Evolutionary conservation across 352 stramenopile species (phyloP).

Genomic region (Globisporangium nagaii): DNA sequence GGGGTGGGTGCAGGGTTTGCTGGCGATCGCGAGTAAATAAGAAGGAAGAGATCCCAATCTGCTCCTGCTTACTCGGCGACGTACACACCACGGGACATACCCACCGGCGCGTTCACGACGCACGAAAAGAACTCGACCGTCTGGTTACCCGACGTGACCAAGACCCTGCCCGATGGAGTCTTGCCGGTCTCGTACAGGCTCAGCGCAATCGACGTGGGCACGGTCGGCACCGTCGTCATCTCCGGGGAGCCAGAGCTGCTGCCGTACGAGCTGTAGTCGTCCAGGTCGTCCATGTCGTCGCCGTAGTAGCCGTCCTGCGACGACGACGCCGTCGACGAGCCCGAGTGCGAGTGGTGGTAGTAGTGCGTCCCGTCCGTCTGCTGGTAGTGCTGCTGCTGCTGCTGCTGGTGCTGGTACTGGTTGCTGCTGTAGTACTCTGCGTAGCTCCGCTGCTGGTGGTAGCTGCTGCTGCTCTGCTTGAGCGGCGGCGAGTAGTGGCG

Average conservation of each 20-base stretch:
- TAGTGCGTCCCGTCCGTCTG: slow-evolving; percentile 38
- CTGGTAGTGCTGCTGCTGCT: slow-evolving; percentile 42
- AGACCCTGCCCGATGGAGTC: slow-evolving; percentile 70
- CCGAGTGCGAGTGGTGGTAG: slow-evolving; percentile 67
- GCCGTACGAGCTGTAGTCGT: slow-evolving; percentile 37
- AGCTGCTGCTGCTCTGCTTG: slow-evolving; percentile 8
- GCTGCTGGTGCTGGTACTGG: slow-evolving; percentile 24
- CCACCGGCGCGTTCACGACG: slow-evolving; percentile 63
- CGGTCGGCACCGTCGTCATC: slow-evolving; percentile 74
- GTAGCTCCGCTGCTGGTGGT: slow-evolving; percentile 19
- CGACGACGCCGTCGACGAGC: slow-evolving; percentile 72
- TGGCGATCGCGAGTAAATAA: slow-evolving; percentile 8
- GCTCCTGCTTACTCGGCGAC: slow-evolving; percentile 46
- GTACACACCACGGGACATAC: slow-evolving; percentile 46
- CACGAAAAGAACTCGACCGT: slow-evolving; percentile 84
- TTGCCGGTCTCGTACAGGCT: slow-evolving; percentile 75
- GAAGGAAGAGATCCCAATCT: slow-evolving; percentile 7
- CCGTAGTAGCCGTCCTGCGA: slow-evolving; percentile 75
- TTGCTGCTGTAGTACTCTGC: slow-evolving; percentile 34
- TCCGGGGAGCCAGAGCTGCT: slow-evolving; percentile 31
- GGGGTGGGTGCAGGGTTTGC: not conserved
- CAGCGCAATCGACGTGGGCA: slow-evolving; percentile 62
- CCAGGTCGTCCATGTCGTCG: slow-evolving; percentile 68
- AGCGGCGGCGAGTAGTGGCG: slow-evolving; percentile 13
- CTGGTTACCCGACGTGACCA: slow-evolving; percentile 75